Base-by-base conservation (phyloP, 768 basidiomycete species). In the Russula virescens region DNA sequence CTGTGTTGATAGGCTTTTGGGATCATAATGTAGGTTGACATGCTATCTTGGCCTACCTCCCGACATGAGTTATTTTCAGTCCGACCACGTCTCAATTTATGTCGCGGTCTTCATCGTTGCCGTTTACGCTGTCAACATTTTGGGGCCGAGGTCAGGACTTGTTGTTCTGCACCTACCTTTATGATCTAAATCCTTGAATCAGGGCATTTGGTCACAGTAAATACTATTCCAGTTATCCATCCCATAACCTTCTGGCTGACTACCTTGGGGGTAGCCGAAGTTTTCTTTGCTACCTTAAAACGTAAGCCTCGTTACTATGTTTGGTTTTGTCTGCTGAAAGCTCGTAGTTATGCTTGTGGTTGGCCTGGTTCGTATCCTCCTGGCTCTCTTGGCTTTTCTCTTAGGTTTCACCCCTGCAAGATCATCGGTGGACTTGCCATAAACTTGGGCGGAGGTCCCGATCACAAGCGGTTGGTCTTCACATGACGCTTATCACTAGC, bases 241-340 rank as follows among this genome's bases (percentile, higher is more conserved):
- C 47, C 18, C 19, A 16, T 53, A n/a, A n/a, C n/a, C n/a, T n/a
- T n/a, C n/a, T n/a, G n/a, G 4, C 9, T 9, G 21, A 35, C n/a
- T 18, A 11, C 16, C 16, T 5, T 45, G 43, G 21, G 42, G 35
- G 5, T 47, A 67, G 66, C 57, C 16, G 66, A 67, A 45, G 48
- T 62, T 38, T 26, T 67, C 14, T 67, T 67, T 58, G 58, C 63
- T 28, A 67, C 66, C 23, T 58, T 67, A 38, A 67, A 67, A 45
- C 60, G 66, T 67, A 58, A 40, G 66, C 31, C 3, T 43, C 28
- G 52, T 8, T 7, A 25, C 40, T 25, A 31, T 31, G 6, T 28
- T 47, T n/a, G 5, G 25, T 35, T 25, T 38, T 14, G 25, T 21
- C 57, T 28, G 23, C 60, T 67, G 38, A 61, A 26, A 8, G 45